phyloP scores from a whole-genome alignment of 208 protist species.

The Leishmania gerbilli region DNA sequence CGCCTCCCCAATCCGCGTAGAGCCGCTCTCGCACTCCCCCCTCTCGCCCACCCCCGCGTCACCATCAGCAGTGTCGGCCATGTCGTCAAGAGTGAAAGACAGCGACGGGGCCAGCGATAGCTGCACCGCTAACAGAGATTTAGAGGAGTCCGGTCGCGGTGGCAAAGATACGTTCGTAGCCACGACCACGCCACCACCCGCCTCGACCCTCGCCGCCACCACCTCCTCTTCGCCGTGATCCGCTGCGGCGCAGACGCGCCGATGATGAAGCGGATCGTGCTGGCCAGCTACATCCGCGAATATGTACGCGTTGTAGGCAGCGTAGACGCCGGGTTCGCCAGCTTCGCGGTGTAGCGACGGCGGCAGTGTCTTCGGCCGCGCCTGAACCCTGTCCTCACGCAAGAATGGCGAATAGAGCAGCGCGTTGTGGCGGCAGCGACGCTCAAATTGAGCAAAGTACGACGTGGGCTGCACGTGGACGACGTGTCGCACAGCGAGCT shows the following conservation, averaged over 20 bases:
- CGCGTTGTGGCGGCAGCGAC: neutral
- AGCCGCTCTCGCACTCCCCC: neutral
- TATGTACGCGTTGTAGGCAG: slow-evolving; percentile 4
- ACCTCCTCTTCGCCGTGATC: neutral
- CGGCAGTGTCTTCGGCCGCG: neutral
- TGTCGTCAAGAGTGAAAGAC: slow-evolving; percentile 25
- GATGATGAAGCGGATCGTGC: neutral
- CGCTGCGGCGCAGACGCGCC: neutral
- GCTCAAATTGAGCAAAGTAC: slow-evolving; percentile 35
- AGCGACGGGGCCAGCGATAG: slow-evolving; percentile 25
- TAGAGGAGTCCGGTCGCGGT: neutral
- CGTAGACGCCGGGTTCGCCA: neutral
- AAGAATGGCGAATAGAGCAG: neutral
- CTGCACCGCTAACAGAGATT: neutral
- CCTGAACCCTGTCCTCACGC: neutral
- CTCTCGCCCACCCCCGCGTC: neutral
- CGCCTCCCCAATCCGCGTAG: neutral
- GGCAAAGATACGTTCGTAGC: too few species aligned
- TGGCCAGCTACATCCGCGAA: slow-evolving; percentile 3
- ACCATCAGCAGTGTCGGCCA: slow-evolving; percentile 7
- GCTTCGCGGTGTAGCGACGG: too few species aligned
- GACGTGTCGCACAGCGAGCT: slow-evolving; percentile 41
- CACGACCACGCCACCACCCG: neutral
- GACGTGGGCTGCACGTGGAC: slow-evolving; percentile 48
- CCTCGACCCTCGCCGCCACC: neutral